phyloP scores from a whole-genome alignment of 768 basidiomycete genomes.

The Collybia mongolica region DNA sequence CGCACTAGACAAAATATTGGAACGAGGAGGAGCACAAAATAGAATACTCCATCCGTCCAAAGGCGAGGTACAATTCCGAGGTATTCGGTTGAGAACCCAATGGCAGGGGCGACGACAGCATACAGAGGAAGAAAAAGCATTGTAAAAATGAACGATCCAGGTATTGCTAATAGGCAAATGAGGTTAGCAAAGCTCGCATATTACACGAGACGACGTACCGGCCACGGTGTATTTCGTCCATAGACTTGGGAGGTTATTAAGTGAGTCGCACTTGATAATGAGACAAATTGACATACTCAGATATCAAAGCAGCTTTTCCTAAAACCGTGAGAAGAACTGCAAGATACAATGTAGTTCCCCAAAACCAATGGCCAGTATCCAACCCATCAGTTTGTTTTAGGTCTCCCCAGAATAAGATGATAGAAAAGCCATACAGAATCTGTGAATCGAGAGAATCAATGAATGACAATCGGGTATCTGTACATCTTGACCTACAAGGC shows the following conservation, averaged over 20 bases:
- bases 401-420: conserved; percentile 92
- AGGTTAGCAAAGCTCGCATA: conserved; percentile 6
- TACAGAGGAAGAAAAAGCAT: conserved; percentile 95
- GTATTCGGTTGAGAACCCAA: conserved; percentile 92
- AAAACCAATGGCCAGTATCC: conserved; percentile 96
- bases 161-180: conserved; percentile 63
- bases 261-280: background rate
- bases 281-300: conserved; percentile 68
- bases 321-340: conserved; percentile 92
- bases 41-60: conserved; percentile 88
- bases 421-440: conserved; percentile 86
- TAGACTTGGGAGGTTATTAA: conserved; percentile 48
- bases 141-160: conserved; percentile 95
- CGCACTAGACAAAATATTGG: conserved; percentile 83
- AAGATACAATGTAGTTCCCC: conserved; percentile 96
- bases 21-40: conserved; percentile 81
- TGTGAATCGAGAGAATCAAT: conserved; percentile 25
- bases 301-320: conserved; percentile 95
- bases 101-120: conserved; percentile 77
- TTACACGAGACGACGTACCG: conserved; percentile 39
- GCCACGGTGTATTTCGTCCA: conserved; percentile 99
- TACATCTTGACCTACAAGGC: conserved; percentile 53
- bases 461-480: background rate
- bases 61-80: conserved; percentile 84
- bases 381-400: conserved; percentile 76